phyloP scores from a whole-genome alignment of 164 flowering plant species.

The Tetrastigma voinierianum region DNA sequence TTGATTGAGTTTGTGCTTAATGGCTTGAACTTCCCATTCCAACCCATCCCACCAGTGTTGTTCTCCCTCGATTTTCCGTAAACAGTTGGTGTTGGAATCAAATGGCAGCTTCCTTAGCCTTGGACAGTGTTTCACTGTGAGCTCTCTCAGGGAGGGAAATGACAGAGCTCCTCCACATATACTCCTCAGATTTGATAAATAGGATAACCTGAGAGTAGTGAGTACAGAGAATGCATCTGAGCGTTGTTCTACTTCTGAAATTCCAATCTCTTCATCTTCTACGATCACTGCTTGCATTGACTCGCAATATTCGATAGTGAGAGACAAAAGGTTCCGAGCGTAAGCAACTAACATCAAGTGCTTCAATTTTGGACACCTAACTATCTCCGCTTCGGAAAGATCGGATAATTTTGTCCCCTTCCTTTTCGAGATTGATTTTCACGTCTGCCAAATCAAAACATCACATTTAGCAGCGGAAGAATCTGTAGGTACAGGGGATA shows the following conservation, averaged over 20 bases:
- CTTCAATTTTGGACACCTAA: neutral
- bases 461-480: no score
- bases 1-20: no score
- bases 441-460: no score
- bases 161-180: neutral
- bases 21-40: conserved; percentile 3
- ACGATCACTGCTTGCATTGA: conserved; percentile 2
- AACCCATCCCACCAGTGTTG: conserved; percentile 12
- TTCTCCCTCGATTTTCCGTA: neutral
- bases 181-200: neutral
- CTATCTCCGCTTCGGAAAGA: neutral
- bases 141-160: conserved; percentile 2
- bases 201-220: neutral
- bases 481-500: no score
- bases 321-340: conserved; percentile 10
- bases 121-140: neutral
- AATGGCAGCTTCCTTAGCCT: neutral
- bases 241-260: no score
- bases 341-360: conserved; percentile 5
- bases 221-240: neutral
- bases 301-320: neutral
- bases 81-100: neutral
- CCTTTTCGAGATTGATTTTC: no score
- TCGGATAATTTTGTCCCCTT: neutral
- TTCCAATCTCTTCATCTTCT: no score